Evolutionary conservation across 2,329 filamentous ascomycete species (phyloP).

Genomic region (Apiospora koreana): DNA sequence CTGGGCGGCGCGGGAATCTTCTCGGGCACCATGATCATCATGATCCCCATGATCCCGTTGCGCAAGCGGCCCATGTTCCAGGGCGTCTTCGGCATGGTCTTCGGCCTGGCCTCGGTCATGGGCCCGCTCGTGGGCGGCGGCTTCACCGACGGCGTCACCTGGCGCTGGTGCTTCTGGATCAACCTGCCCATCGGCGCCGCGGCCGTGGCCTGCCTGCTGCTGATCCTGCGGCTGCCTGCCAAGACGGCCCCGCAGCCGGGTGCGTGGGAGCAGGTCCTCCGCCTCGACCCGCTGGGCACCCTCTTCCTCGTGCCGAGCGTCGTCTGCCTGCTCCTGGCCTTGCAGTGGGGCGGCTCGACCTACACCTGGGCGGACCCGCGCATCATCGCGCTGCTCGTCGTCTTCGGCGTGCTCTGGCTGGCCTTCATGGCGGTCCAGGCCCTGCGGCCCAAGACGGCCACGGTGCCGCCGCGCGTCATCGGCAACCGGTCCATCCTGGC

Average conservation of each 20-base stretch:
- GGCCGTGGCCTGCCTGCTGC: slow-evolving; percentile 48
- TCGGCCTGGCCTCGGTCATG: slow-evolving; percentile 54
- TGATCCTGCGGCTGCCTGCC: slow-evolving; percentile 47
- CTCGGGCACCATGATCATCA: slow-evolving; percentile 56
- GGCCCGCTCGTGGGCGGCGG: slow-evolving; percentile 57
- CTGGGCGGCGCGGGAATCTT: slow-evolving; percentile 59
- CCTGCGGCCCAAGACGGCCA: slow-evolving; percentile 55
- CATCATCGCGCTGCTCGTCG: slow-evolving; percentile 53
- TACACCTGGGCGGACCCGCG: slow-evolving; percentile 54
- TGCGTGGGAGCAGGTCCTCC: slow-evolving; percentile 45
- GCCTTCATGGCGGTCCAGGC: slow-evolving; percentile 55
- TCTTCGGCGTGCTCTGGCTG: slow-evolving; percentile 48
- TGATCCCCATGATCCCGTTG: slow-evolving; percentile 60
- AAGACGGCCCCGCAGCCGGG: slow-evolving; percentile 21
- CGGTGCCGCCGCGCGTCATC: slow-evolving; percentile 56
- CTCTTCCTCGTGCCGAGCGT: slow-evolving; percentile 60
- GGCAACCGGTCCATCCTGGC: slow-evolving; percentile 55
- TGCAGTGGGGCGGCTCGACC: slow-evolving; percentile 61
- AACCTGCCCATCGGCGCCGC: slow-evolving; percentile 57
- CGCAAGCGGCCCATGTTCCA: slow-evolving; percentile 62
- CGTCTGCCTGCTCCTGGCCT: slow-evolving; percentile 60
- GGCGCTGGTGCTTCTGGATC: slow-evolving; percentile 62
- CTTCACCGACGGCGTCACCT: slow-evolving; percentile 49
- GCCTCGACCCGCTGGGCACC: slow-evolving; percentile 58
- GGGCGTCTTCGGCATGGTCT: slow-evolving; percentile 55